These are phyloP conservation scores for Mortierella polycephala DNA, from an alignment of 371 early-diverging fungal species.

Conservation along the genomic window DNA sequence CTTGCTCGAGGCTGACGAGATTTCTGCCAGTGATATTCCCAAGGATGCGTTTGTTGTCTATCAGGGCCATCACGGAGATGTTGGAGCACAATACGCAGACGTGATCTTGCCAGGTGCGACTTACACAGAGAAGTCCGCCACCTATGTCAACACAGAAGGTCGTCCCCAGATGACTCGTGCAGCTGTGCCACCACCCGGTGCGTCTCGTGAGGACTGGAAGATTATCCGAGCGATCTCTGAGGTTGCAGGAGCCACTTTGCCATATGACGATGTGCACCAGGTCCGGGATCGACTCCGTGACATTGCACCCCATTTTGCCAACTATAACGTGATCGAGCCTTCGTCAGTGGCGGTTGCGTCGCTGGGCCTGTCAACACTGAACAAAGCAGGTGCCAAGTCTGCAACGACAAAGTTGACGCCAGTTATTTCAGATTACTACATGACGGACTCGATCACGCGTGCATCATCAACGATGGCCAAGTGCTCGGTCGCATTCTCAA, in stretches of 20 bases:
- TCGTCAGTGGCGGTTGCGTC: constrained; percentile 59
- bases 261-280: constrained; percentile 86
- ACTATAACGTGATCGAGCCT: constrained; percentile 74
- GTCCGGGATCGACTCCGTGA: constrained; percentile 88
- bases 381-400: constrained; percentile 54
- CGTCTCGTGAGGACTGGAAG: constrained; percentile 97
- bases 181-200: constrained; percentile 89
- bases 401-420: constrained; percentile 57
- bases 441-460: constrained; percentile 91
- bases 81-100: constrained; percentile 92
- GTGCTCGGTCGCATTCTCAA: constrained; percentile 73
- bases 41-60: constrained; percentile 95
- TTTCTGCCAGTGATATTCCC: constrained; percentile 76
- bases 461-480: constrained; percentile 96
- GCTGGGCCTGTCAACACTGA: constrained; percentile 69
- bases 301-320: constrained; percentile 85
- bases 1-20: constrained; percentile 91
- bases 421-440: constrained; percentile 87
- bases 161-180: constrained; percentile 90
- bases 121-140: constrained; percentile 95
- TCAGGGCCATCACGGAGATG: constrained; percentile 97
- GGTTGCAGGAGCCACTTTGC: constrained; percentile 81
- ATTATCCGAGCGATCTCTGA: constrained; percentile 95
- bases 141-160: constrained; percentile 95
- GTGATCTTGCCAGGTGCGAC: constrained; percentile 94